A percentile compares a stretch with the other conserved stretches of the same genome.
Evolutionary conservation across 768 basidiomycete genomes (phyloP).

Genomic region (Lentinula aciculospora): DNA sequence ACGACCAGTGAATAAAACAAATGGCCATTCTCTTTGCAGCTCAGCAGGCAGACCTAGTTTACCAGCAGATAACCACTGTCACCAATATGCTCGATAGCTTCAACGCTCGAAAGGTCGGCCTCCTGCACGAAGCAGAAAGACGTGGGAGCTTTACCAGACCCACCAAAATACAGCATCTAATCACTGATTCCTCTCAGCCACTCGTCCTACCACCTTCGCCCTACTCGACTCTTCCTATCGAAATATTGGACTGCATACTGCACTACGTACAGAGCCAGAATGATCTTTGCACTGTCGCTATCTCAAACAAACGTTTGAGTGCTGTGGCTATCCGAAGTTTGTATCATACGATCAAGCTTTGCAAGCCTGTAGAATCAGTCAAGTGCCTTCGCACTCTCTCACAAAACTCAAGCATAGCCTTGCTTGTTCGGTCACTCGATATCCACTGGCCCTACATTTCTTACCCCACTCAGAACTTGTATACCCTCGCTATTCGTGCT

Average conservation of each 20-base stretch:
- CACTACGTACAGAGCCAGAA: constrained; percentile 14
- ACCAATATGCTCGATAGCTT: constrained; percentile 3
- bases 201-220: neutral
- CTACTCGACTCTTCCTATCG: constrained; percentile 22
- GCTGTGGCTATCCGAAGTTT: constrained; percentile 23
- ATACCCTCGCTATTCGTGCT: constrained; percentile 40
- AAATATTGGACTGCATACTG: constrained; percentile 28
- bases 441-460: constrained; percentile 30
- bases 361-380: constrained; percentile 23
- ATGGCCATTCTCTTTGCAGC: neutral
- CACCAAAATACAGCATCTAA: neutral
- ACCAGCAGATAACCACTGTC: constrained; percentile 3
- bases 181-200: neutral
- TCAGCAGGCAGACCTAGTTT: constrained; percentile 4
- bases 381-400: constrained; percentile 35
- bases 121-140: neutral
- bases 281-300: constrained; percentile 21
- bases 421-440: constrained; percentile 40
- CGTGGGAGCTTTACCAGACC: neutral
- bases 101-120: neutral
- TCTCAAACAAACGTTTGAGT: constrained; percentile 20
- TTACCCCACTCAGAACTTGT: constrained; percentile 40
- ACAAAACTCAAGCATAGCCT: constrained; percentile 27
- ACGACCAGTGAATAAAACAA: neutral
- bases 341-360: constrained; percentile 30